These are phyloP conservation scores for Microdochium trichocladiopsis DNA, from an alignment of 2,329 filamentous ascomycete genomes.

Conservation along the genomic window DNA sequence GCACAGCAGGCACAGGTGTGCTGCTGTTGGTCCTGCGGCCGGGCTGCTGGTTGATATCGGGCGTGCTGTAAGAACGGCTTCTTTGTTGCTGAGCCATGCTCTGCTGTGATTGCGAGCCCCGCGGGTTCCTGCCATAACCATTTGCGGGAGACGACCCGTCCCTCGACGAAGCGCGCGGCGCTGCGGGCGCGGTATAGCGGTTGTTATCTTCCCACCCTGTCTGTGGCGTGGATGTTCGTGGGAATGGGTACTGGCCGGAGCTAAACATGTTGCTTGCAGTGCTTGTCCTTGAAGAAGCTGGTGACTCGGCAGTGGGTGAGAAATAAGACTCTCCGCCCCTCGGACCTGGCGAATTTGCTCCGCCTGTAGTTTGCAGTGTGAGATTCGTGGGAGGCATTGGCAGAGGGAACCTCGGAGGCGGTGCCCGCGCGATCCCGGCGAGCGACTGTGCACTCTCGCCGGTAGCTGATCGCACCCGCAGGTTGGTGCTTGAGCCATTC, in stretches of 20 bases:
- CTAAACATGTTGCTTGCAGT: slow-evolving; percentile 68
- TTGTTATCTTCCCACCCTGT: slow-evolving; percentile 66
- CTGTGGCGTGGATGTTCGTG: slow-evolving; percentile 64
- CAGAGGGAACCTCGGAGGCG: slow-evolving; percentile 67
- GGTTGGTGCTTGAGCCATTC: slow-evolving; percentile 66
- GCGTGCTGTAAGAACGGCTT: slow-evolving; percentile 87
- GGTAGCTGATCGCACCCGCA: slow-evolving; percentile 71
- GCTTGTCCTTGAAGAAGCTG: slow-evolving; percentile 68
- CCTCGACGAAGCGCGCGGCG: slow-evolving; percentile 73
- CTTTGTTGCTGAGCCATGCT: slow-evolving; percentile 59
- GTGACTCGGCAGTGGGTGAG: slow-evolving; percentile 76
- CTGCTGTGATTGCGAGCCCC: slow-evolving; percentile 48
- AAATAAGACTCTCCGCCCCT: slow-evolving; percentile 81
- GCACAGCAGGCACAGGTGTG: slow-evolving; percentile 59
- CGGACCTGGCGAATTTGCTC: slow-evolving; percentile 51
- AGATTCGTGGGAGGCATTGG: slow-evolving; percentile 51
- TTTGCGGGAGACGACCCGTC: slow-evolving; percentile 62
- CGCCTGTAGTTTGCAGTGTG: slow-evolving; percentile 58
- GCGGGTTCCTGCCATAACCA: slow-evolving; percentile 58
- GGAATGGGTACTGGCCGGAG: slow-evolving; percentile 52
- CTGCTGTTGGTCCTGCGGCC: slow-evolving; percentile 48
- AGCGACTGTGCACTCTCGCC: slow-evolving; percentile 59
- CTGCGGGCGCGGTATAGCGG: slow-evolving; percentile 82
- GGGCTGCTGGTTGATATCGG: slow-evolving; percentile 75
- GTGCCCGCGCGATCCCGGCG: slow-evolving; percentile 48